Evolutionary conservation across 176 grass and related monocot genomes (phyloP).

Genomic region (Hordeum vulgare): MorexV3_pseudomolecules_assembly NC_058524.1:262647060-262647559

Average conservation of each 20-base stretch:
- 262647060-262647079: no score
- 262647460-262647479: constrained; percentile 30
- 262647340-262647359: not conserved
- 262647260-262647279: not conserved
- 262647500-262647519: constrained; percentile 51
- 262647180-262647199: no score
- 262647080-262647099: no score
- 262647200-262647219: not conserved
- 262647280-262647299: not conserved
- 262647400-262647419: not conserved
- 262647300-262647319: not conserved
- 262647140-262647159: no score
- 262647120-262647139: no score
- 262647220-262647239: constrained; percentile 9
- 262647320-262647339: not conserved
- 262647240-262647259: not conserved
- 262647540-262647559: constrained; percentile 51
- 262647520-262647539: constrained; percentile 63
- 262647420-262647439: not conserved
- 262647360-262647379: not conserved
- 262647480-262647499: constrained; percentile 49
- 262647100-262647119: no score
- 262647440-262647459: not conserved
- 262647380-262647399: not conserved
- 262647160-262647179: no score